phyloP scores from a whole-genome alignment of 202 grass and related monocot genomes.

The Panicum hallii region DNA sequence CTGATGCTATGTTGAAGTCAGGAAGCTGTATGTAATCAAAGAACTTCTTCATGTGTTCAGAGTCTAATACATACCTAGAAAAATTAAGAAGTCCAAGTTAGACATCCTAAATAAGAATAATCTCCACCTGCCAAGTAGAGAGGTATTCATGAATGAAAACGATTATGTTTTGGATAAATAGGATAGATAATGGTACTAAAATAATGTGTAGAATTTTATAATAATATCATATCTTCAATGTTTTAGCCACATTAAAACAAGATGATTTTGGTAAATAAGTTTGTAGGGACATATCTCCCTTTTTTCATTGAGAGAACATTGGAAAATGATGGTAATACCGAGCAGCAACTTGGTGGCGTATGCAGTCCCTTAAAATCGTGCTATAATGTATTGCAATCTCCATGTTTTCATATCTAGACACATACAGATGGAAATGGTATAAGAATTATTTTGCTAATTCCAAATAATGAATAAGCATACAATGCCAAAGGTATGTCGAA shows the following conservation, averaged over 20 bases:
- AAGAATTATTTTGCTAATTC: neutral
- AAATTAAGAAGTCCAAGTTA: neutral
- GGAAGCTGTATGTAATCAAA: constrained; percentile 61
- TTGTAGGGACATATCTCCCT: neutral
- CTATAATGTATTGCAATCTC: constrained; percentile 64
- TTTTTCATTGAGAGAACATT: neutral
- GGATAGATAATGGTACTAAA: neutral
- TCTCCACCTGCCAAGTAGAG: neutral
- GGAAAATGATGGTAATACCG: neutral
- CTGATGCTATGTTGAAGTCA: constrained; percentile 61
- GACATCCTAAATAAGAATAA: neutral
- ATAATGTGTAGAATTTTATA: neutral
- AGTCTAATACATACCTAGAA: constrained; percentile 55
- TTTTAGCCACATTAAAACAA: neutral
- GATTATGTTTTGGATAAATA: neutral
- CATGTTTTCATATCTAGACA: constrained; percentile 46
- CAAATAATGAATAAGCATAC: neutral
- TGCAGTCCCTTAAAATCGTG: constrained; percentile 40
- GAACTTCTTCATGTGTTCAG: constrained; percentile 56
- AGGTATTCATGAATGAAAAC: neutral
- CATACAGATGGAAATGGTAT: constrained; percentile 14
- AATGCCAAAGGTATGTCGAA: constrained; percentile 26
- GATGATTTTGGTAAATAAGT: neutral
- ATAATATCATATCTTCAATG: neutral
- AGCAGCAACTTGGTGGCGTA: constrained; percentile 59